Percentiles rank a stretch among this genome's conserved stretches.
phyloP scores from a whole-genome alignment of 805 yeast species.

The Wickerhamiella hasegawae region DNA sequence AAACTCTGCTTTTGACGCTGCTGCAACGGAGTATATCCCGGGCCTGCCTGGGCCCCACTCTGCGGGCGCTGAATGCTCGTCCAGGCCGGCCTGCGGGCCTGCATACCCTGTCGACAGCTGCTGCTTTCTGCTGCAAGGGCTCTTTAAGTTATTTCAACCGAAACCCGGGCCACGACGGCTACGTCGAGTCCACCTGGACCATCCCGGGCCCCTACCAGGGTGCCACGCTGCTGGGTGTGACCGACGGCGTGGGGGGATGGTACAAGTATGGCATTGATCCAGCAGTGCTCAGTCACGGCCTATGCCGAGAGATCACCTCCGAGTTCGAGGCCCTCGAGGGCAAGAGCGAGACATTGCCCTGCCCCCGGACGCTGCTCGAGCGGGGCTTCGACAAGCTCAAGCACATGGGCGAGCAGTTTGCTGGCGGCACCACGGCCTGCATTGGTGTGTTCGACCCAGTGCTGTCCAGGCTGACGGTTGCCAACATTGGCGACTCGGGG shows the following conservation, averaged over 20 bases:
- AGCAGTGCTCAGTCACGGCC: conserved; percentile 67
- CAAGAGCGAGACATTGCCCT: conserved; percentile 7
- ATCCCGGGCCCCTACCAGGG: conserved; percentile 12
- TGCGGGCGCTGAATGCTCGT: no score
- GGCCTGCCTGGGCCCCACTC: no score
- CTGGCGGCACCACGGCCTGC: conserved; percentile 91
- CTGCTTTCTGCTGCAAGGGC: conserved; percentile 14
- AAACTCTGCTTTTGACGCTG: no score
- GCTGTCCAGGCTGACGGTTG: conserved; percentile 38
- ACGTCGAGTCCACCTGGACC: conserved; percentile 9
- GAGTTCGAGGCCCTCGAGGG: conserved; percentile 20
- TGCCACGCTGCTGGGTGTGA: conserved; percentile 19
- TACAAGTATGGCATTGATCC: conserved; percentile 82
- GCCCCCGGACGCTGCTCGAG: conserved; percentile 35
- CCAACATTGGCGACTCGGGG: conserved; percentile 92
- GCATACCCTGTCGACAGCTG: conserved; percentile 10
- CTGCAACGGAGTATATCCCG: no score
- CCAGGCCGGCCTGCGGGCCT: no score
- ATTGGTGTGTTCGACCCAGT: conserved; percentile 46
- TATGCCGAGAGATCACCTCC: conserved; percentile 41
- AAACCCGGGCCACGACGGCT: conserved; percentile 14
- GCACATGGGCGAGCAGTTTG: conserved; percentile 45
- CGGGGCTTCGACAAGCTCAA: conserved; percentile 40
- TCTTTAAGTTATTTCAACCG: conserved; percentile 10
- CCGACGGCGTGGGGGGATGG: conserved; percentile 99